Base-by-base conservation (phyloP, 1,139 yeast species). In the Pneumocystis canis region DNA sequence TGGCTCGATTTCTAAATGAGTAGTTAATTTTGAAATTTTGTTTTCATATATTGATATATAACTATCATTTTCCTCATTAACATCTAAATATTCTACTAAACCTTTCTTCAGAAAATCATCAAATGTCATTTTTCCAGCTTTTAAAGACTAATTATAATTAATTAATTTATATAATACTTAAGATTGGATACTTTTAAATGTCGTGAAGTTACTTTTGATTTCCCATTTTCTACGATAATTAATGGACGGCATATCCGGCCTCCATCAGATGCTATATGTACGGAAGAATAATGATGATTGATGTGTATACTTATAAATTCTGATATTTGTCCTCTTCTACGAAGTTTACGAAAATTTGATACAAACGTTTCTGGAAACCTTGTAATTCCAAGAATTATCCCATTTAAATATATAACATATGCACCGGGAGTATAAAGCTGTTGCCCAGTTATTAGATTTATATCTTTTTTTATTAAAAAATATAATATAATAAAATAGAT, bases 171-270 rank as follows among this genome's bases (percentile, higher is more conserved):
- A 31, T 58, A 25, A n/a, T 5, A 31, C 11, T 41, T 37, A n/a
- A 20, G 14, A 25, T 25, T 30, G 33, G 57, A 31, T 54, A 64
- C 67, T 59, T 66, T 68, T 64, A 92, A 76, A 74, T 92, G 97
- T 31, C 81, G 78, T 0, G 85, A 86, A 62, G 78, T 79, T 25
- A 92, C 97, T 65, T 78, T 82, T 1, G 97, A 80, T 65, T 77
- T 72, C 60, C 89, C 87, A 65, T 84, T 79, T 59, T 84, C 82
- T 30, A 90, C 92, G 72, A 92, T 89, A 64, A 92, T 90, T 68
- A 92, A 77, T 3, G 99, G 99, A 69, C 99, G 85, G 80, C 98
- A 92, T 71, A 92, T 89, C 76, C 99, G 82, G 63, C 99, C 99
- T 70, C 98, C 98, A 76, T 92, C 99, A 6, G 98, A 90, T 18